phyloP scores from a whole-genome alignment of 352 stramenopile genomes.

The Pythium grandisporangium region DNA sequence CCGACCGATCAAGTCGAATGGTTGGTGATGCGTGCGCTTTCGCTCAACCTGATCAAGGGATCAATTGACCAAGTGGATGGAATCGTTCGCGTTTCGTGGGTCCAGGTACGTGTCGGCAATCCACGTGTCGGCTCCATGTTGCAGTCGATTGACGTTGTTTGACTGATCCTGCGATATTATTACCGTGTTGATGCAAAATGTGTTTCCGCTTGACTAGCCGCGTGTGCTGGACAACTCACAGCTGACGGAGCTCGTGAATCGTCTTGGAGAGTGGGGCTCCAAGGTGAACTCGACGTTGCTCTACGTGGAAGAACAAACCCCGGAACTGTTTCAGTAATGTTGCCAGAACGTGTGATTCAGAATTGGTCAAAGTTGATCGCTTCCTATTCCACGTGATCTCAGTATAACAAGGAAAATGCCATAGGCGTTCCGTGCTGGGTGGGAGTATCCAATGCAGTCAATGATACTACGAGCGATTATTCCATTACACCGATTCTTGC shows the following conservation, averaged over 20 bases:
- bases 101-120: slow-evolving; percentile 73
- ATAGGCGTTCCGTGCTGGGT: no score
- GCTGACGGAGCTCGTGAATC: slow-evolving; percentile 60
- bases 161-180: neutral
- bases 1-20: slow-evolving; percentile 93
- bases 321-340: slow-evolving; percentile 76
- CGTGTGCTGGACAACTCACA: slow-evolving; percentile 78
- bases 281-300: slow-evolving; percentile 80
- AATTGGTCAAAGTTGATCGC: no score
- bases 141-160: neutral
- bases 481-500: no score
- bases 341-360: neutral
- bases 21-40: slow-evolving; percentile 97
- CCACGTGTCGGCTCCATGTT: neutral
- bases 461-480: no score
- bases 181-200: no score
- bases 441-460: no score
- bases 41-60: slow-evolving; percentile 93
- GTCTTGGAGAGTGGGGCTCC: slow-evolving; percentile 66
- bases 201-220: no score
- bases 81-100: slow-evolving; percentile 94
- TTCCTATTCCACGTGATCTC: no score
- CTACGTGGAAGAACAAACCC: slow-evolving; percentile 83
- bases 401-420: no score
- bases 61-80: slow-evolving; percentile 89